A percentile compares a stretch with the other conserved stretches of the same genome.
phyloP scores from a whole-genome alignment of 164 flowering plant species.

The Magnolia sinica region DNA sequence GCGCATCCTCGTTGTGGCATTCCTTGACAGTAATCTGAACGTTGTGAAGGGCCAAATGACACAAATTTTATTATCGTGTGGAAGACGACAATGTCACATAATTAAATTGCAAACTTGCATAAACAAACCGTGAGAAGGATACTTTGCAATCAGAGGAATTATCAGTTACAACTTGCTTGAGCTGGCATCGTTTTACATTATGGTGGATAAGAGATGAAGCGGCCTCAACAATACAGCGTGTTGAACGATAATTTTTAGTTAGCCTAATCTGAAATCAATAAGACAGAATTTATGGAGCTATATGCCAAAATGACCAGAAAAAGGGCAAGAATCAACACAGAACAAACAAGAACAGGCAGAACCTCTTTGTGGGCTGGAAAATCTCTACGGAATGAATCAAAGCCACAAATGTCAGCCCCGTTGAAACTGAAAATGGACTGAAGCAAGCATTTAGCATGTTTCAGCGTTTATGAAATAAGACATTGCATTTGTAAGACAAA shows the following conservation, averaged over 20 bases:
- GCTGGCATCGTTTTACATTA: constrained; percentile 60
- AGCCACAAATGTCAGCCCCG: constrained; percentile 87
- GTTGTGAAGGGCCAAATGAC: constrained; percentile 8
- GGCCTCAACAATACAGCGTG: constrained; percentile 88
- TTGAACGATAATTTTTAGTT: constrained; percentile 82
- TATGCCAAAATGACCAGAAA: neutral
- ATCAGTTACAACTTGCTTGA: constrained; percentile 63
- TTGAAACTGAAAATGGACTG: constrained; percentile 98
- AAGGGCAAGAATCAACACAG: neutral
- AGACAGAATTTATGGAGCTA: constrained; percentile 2
- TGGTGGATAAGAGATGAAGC: constrained; percentile 79
- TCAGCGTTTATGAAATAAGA: neutral
- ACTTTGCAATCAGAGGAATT: constrained; percentile 84
- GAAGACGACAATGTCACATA: neutral
- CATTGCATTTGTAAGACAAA: neutral
- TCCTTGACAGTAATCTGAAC: constrained; percentile 73
- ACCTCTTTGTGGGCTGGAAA: constrained; percentile 88
- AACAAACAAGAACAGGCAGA: constrained; percentile 4
- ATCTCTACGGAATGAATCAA: constrained; percentile 85
- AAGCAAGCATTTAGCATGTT: constrained; percentile 20
- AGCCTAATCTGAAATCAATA: constrained; percentile 57
- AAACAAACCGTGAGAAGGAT: constrained; percentile 10
- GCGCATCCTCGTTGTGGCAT: constrained; percentile 80
- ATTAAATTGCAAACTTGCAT: neutral
- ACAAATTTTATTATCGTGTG: constrained; percentile 1